Base-by-base conservation (phyloP, 805 yeast genomes). In the Metschnikowia henanensis region DNA sequence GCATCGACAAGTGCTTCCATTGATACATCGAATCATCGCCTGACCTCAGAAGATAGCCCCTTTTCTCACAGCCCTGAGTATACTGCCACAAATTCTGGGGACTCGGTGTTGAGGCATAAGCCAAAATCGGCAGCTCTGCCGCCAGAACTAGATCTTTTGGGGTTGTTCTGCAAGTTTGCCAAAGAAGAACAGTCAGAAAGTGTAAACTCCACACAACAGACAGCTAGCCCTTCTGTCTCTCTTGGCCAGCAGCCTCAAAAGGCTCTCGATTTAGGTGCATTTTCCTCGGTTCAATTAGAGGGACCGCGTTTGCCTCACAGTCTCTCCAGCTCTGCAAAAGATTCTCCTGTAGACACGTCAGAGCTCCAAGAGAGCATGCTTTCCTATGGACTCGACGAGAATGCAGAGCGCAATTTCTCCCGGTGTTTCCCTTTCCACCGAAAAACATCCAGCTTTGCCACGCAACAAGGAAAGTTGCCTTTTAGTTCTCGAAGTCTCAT, bases 341-440 rank as follows among this genome's bases (percentile, higher is more conserved):
- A 7, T 4, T 10, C 23, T 2, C 9, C 21, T 16, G 34, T 10
- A 15, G 23, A 18, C 8, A 21, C 30, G 9, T 28, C 15, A 15
- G 13, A n/a, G 7, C 13, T n/a, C 16, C 30, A 35, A 6, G 50
- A 46, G 30, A 34, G 39, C 10, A 16, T 28, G 18, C 31, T 38
- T 34, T 33, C 32, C 17, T 8, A 30, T 29, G 49, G 46, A 39
- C 43, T 52, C 23, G 62, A 59, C 34, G 75, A 68, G 47, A 58
- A 60, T 21, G 80, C 82, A 49, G 96, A 87, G 58, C 72, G 76
- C 42, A 73, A 81, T 41, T 88, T 83, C 60, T 81, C 83, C 5
- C 84, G 82, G 55, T 87, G 92, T 54, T 90, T 88, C 64, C 97
- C 97, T 0, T 79, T 81, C 43, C 87, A 84, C 58, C 73, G 96